Conservation (phyloP, 2,329 filamentous ascomycete genomes). For the Apiospora hydei region DNA sequence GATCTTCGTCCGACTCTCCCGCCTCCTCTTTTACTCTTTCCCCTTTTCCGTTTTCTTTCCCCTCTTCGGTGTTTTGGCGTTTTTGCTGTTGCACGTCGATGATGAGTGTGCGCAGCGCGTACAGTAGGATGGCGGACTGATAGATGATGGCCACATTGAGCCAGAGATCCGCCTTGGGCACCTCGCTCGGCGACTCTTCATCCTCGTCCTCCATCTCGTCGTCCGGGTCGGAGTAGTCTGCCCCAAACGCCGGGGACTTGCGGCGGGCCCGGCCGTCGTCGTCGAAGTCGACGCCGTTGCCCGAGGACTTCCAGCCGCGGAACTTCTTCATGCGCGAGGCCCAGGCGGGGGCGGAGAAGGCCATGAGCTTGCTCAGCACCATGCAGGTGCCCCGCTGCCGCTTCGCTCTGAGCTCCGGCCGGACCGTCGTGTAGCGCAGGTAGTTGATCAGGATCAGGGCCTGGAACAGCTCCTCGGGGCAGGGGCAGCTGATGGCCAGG, state of each 20-base stretch:
- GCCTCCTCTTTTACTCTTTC: neutral
- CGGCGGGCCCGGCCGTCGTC: neutral
- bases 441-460: slow-evolving; percentile 29
- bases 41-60: neutral
- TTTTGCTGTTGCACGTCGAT: slow-evolving; percentile 21
- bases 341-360: slow-evolving; percentile 26
- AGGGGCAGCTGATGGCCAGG: slow-evolving; percentile 26
- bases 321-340: slow-evolving; percentile 27
- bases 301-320: slow-evolving; percentile 25
- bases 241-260: neutral
- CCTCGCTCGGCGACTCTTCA: slow-evolving; percentile 21
- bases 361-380: slow-evolving; percentile 26
- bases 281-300: slow-evolving; percentile 27
- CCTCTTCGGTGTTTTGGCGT: neutral
- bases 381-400: slow-evolving; percentile 27
- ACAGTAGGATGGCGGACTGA: slow-evolving; percentile 26
- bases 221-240: neutral
- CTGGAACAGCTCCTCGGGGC: slow-evolving; percentile 28
- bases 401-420: slow-evolving; percentile 1
- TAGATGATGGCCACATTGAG: slow-evolving; percentile 27
- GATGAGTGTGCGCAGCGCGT: slow-evolving; percentile 25
- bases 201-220: neutral
- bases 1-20: neutral
- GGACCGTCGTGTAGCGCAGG: slow-evolving; percentile 22
- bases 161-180: slow-evolving; percentile 24